phyloP scores from a whole-genome alignment of 1,284 basidiomycete species.

The Cutaneotrichosporon mucoides region DNA sequence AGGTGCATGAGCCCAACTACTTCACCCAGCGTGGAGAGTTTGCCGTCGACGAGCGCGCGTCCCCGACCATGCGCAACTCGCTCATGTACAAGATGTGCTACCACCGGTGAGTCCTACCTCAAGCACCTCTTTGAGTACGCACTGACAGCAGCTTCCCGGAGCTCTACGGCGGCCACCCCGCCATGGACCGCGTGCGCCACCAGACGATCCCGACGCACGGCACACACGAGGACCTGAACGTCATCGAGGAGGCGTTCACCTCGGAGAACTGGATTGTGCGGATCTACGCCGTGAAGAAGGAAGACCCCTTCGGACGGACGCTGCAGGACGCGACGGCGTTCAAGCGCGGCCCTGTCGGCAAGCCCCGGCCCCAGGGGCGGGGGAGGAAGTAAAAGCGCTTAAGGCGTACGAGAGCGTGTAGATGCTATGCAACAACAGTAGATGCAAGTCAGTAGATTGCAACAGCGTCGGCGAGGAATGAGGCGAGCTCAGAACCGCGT shows the following conservation, averaged over 20 bases:
- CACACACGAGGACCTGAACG: slow-evolving; percentile 68
- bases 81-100: slow-evolving; percentile 99
- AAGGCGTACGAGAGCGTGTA: background rate
- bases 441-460: slow-evolving; percentile 1
- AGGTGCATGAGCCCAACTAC: slow-evolving; percentile 90
- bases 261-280: slow-evolving; percentile 98
- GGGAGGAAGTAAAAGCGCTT: background rate
- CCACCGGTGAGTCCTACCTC: slow-evolving; percentile 61
- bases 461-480: too few relatives aligned
- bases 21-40: slow-evolving; percentile 95
- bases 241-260: slow-evolving; percentile 88
- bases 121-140: background rate
- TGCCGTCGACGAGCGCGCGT: slow-evolving; percentile 81
- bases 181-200: slow-evolving; percentile 75
- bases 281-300: slow-evolving; percentile 94
- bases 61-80: slow-evolving; percentile 87
- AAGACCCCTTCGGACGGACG: slow-evolving; percentile 84
- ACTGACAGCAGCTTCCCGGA: slow-evolving; percentile 66
- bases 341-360: slow-evolving; percentile 51
- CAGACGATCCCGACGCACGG: slow-evolving; percentile 70
- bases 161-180: slow-evolving; percentile 71
- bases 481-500: too few relatives aligned
- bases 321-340: slow-evolving; percentile 83
- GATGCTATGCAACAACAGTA: background rate
- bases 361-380: background rate